phyloP scores from a whole-genome alignment of 148 eudicot genomes.

The Amaranthus hypochondriacus region DNA sequence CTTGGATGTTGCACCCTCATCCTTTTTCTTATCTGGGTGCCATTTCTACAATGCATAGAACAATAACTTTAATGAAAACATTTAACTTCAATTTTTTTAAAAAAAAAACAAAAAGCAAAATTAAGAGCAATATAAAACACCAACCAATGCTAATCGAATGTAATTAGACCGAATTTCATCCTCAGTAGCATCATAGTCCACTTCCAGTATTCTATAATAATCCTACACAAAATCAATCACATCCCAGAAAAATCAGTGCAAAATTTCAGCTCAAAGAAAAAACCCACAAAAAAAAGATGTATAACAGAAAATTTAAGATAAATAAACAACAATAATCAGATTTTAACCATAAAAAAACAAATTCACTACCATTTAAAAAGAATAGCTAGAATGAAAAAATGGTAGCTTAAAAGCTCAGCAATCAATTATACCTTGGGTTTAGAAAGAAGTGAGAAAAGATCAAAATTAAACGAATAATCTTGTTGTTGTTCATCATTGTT shows the following conservation, averaged over 20 bases:
- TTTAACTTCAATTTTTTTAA: neutral
- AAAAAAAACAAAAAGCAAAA: neutral
- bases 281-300: constrained; percentile 8
- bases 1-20: constrained; percentile 56
- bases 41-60: constrained; percentile 57
- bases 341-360: neutral
- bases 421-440: constrained; percentile 59
- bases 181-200: constrained; percentile 84
- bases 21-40: constrained; percentile 92
- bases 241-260: neutral
- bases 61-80: constrained; percentile 1
- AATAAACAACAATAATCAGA: neutral
- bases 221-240: constrained; percentile 45
- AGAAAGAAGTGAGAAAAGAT: constrained; percentile 46
- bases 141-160: constrained; percentile 87
- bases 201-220: constrained; percentile 75
- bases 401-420: neutral
- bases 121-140: constrained; percentile 14
- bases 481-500: constrained; percentile 25
- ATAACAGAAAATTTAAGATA: neutral
- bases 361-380: neutral
- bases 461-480: constrained; percentile 52
- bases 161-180: constrained; percentile 82
- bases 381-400: neutral
- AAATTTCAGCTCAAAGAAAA: neutral